Percentiles rank a stretch among this genome's conserved stretches.
phyloP scores from a whole-genome alignment of 805 yeast genomes.

The Metschnikowia corniflorae region DNA sequence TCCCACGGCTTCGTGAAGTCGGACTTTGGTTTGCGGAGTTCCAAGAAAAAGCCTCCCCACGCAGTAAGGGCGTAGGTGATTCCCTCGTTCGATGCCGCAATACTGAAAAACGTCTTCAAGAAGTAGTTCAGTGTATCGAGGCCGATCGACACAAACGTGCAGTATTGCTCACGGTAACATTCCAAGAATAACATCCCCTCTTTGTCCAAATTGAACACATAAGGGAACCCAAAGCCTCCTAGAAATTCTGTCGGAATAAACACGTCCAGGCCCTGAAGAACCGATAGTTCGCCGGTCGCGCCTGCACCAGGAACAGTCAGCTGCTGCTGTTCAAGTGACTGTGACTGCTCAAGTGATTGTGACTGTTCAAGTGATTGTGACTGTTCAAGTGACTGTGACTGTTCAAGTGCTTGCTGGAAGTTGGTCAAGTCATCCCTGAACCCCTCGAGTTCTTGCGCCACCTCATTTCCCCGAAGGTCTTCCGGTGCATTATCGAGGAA shows the following conservation, averaged over 20 bases:
- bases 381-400: slow-evolving; percentile 3
- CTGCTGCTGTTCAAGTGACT: background rate
- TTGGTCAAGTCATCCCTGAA: slow-evolving; percentile 14
- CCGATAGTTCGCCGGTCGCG: too few relatives aligned
- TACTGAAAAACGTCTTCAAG: slow-evolving; percentile 18
- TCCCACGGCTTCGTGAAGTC: slow-evolving; percentile 18
- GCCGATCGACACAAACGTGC: slow-evolving; percentile 18
- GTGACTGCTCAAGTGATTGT: background rate
- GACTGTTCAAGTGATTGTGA: background rate
- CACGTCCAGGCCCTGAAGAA: too few relatives aligned
- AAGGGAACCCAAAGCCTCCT: slow-evolving; percentile 7
- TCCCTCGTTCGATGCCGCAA: slow-evolving; percentile 16
- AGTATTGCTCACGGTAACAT: slow-evolving; percentile 17
- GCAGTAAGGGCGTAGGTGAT: slow-evolving; percentile 20
- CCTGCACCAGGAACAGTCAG: background rate
- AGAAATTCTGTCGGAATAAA: slow-evolving; percentile 6
- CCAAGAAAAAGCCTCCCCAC: slow-evolving; percentile 22
- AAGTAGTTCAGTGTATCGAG: slow-evolving; percentile 19
- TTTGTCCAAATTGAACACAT: slow-evolving; percentile 10
- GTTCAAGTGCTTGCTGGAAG: slow-evolving; percentile 16
- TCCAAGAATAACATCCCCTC: slow-evolving; percentile 20
- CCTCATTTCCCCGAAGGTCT: slow-evolving; percentile 6
- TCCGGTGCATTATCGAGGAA: slow-evolving; percentile 4
- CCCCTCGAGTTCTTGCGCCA: slow-evolving; percentile 15
- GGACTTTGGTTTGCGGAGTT: slow-evolving; percentile 13